These are phyloP conservation scores for Aspergillus indologenus DNA, from an alignment of 495 filamentous ascomycete species.

Conservation along the genomic window DNA sequence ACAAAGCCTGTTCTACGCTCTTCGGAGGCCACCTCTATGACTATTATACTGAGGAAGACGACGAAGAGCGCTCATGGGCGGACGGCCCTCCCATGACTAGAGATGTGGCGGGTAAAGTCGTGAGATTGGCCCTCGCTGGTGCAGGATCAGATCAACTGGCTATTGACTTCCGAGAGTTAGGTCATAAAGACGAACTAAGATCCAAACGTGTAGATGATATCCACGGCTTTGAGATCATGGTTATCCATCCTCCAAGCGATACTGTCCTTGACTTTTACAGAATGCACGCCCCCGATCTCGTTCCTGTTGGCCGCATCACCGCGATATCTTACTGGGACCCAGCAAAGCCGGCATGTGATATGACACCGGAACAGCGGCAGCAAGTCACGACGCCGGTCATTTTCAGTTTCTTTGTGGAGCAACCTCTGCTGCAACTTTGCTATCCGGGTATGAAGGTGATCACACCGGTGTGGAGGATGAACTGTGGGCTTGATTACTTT, in stretches of 20 bases:
- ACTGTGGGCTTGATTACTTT: slow-evolving; percentile 59
- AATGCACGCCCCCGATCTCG: slow-evolving; percentile 31
- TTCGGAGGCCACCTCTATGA: slow-evolving; percentile 50
- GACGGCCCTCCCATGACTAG: slow-evolving; percentile 31
- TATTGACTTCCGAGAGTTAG: slow-evolving; percentile 27
- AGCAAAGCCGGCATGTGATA: slow-evolving; percentile 36
- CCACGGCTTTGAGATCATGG: slow-evolving; percentile 55
- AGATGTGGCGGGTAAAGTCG: slow-evolving; percentile 39
- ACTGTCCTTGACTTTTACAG: slow-evolving; percentile 44
- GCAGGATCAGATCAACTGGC: slow-evolving; percentile 39
- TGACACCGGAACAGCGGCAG: slow-evolving; percentile 41
- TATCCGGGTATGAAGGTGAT: slow-evolving; percentile 77
- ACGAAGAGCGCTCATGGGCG: slow-evolving; percentile 24
- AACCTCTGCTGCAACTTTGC: slow-evolving; percentile 56
- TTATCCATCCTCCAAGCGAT: slow-evolving; percentile 40
- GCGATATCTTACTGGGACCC: slow-evolving; percentile 44
- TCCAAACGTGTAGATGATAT: slow-evolving; percentile 41
- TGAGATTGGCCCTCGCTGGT: slow-evolving; percentile 43
- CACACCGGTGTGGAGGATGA: slow-evolving; percentile 58
- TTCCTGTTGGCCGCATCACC: slow-evolving; percentile 43
- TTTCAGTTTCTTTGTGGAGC: slow-evolving; percentile 68
- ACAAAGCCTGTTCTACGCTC: slow-evolving; percentile 59
- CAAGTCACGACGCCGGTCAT: slow-evolving; percentile 23
- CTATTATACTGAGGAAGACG: slow-evolving; percentile 24
- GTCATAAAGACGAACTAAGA: slow-evolving; percentile 21